phyloP scores from a whole-genome alignment of 2,329 filamentous ascomycete species.

The Mycosphaerelloides madeirae region DNA sequence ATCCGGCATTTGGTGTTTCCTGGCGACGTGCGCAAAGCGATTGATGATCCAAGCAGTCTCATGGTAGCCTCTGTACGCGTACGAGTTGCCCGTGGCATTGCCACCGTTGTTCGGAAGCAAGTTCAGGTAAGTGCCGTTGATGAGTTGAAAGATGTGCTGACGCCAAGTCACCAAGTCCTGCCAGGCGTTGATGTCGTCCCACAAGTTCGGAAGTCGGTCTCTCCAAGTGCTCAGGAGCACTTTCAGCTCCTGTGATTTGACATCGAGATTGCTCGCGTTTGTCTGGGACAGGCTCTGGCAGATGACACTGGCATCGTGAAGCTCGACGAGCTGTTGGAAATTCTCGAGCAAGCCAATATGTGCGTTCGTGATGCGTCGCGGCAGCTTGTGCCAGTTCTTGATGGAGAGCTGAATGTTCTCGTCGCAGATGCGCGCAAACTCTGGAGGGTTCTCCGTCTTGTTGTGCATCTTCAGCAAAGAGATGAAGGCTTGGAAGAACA shows the following conservation, averaged over 20 bases:
- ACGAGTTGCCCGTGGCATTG: slow-evolving; percentile 83
- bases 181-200: slow-evolving; percentile 99
- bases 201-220: slow-evolving; percentile 91
- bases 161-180: slow-evolving; percentile 99
- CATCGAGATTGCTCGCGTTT: slow-evolving; percentile 77
- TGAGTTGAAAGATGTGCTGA: slow-evolving; percentile 96
- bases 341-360: slow-evolving; percentile 94
- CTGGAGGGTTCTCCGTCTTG: slow-evolving; percentile 71
- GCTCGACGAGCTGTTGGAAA: slow-evolving; percentile 94
- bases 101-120: slow-evolving; percentile 70
- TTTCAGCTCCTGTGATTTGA: slow-evolving; percentile 93
- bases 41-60: slow-evolving; percentile 99
- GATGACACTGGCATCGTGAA: slow-evolving; percentile 96
- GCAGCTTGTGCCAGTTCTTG: slow-evolving; percentile 98
- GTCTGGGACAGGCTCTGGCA: slow-evolving; percentile 85
- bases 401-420: slow-evolving; percentile 97
- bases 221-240: slow-evolving; percentile 90
- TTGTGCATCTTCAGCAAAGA: slow-evolving; percentile 89
- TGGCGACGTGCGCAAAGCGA: slow-evolving; percentile 91
- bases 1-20: slow-evolving; percentile 93
- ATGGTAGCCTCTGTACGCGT: slow-evolving; percentile 94
- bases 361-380: slow-evolving; percentile 84
- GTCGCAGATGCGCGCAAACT: slow-evolving; percentile 88
- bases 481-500: slow-evolving; percentile 99
- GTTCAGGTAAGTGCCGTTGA: slow-evolving; percentile 87